Evolutionary conservation across 1,139 yeast genomes (phyloP), one percentile per base, ranked within the genome.

Genomic region (Candida smagusa): DNA sequence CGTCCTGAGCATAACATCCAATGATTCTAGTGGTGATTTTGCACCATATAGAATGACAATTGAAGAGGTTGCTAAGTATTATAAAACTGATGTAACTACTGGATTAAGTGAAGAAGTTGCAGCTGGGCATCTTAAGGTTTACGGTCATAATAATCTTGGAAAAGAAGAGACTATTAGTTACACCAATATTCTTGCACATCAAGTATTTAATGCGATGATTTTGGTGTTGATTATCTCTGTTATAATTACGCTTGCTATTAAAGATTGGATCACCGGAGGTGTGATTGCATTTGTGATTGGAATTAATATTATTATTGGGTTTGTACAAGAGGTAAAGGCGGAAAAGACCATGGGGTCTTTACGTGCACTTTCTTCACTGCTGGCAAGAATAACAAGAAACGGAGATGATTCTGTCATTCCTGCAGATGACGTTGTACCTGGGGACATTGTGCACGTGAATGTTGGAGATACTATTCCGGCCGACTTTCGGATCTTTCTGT

Each of bases 221-320:
- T 48, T 63, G 49, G 68, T 63, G 22, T 56, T 63, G 42, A 48
- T 63, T 39, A 63, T 63, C 30, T 63, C 68, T 31, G 61, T 59
- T 63, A 37, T 63, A 6, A 63, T 63, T 35, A 66, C 68, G 1
- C 48, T 62, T 21, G 67, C 65, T 31, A 61, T 63, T 44, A 52
- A 54, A 54, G 98, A 92, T 57, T 94, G 98, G 98, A 74, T 90
- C 44, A 81, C 89, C 3, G 95, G 89, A 4, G 70, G 86, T 12
- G 77, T 90, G 2, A 78, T 88, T 32, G 97, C 53, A 1, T 52
- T 52, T 16, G 68, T 63, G n/a, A 66, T 63, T 9, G 46, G 45
- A 12, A 53, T 63, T 34, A 63, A 63, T 33, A 57, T 63, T 12
- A 28, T 46, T 4, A 63, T 63, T 19, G 68, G 68, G 1, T 63